Evolutionary conservation across 2,329 filamentous ascomycete genomes (phyloP).

Genomic region (Aspergillus sergii): DNA sequence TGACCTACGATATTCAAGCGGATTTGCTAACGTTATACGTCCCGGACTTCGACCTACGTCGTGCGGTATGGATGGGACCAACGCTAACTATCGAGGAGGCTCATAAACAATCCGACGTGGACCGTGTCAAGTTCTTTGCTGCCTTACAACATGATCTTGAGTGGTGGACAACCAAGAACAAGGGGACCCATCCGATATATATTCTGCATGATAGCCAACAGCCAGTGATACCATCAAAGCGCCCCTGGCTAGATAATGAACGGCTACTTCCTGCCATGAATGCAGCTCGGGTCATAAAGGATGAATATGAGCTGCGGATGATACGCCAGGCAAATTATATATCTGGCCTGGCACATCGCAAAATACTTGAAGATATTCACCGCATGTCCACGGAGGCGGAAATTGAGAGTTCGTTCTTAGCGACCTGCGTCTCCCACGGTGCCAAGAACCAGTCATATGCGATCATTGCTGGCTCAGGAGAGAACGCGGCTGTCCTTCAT

Average conservation of each 20-base stretch:
- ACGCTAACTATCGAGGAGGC: slow-evolving; percentile 58
- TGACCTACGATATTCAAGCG: slow-evolving; percentile 60
- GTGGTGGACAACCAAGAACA: slow-evolving; percentile 33
- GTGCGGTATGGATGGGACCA: slow-evolving; percentile 47
- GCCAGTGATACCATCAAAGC: slow-evolving; percentile 25
- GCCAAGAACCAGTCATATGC: slow-evolving; percentile 85
- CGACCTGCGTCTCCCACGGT: slow-evolving; percentile 72
- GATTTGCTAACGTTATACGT: slow-evolving; percentile 74
- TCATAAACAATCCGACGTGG: slow-evolving; percentile 65
- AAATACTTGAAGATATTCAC: slow-evolving; percentile 63
- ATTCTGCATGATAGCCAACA: slow-evolving; percentile 41
- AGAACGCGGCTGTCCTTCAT: slow-evolving; percentile 81
- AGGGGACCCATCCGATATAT: slow-evolving; percentile 34
- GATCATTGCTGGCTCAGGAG: slow-evolving; percentile 79
- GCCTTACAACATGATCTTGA: slow-evolving; percentile 54
- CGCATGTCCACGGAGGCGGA: slow-evolving; percentile 76
- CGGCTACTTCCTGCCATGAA: slow-evolving; percentile 60
- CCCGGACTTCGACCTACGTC: slow-evolving; percentile 64
- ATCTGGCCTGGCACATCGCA: slow-evolving; percentile 67
- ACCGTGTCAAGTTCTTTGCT: slow-evolving; percentile 65
- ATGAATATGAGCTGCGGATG: slow-evolving; percentile 73
- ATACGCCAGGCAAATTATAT: slow-evolving; percentile 73
- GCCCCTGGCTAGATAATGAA: slow-evolving; percentile 30
- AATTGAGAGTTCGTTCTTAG: slow-evolving; percentile 78
- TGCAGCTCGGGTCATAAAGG: slow-evolving; percentile 69